Conservation (phyloP, 164 flowering plant genomes). For the Brasenia schreberi region DNA sequence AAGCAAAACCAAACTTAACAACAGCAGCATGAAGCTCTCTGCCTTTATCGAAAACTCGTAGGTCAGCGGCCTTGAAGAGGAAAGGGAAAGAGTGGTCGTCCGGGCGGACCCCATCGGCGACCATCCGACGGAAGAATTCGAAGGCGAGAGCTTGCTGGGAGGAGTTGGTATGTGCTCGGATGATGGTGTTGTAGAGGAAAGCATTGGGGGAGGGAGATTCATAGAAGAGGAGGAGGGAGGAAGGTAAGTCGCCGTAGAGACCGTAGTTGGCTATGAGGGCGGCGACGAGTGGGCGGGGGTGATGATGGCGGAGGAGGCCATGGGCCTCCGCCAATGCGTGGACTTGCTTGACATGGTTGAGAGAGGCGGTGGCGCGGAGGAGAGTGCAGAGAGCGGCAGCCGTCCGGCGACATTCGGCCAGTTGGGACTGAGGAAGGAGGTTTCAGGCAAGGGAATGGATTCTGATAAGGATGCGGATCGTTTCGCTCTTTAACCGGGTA, state of each 20-base stretch:
- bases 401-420: not conserved
- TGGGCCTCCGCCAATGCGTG: constrained; percentile 7
- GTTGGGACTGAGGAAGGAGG: not conserved
- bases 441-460: too few relatives aligned
- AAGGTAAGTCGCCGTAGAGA: constrained; percentile 2
- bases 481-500: too few relatives aligned
- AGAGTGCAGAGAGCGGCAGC: not conserved
- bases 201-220: not conserved
- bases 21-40: constrained; percentile 10
- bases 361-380: constrained; percentile 2
- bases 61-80: constrained; percentile 9
- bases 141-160: not conserved
- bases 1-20: constrained; percentile 4
- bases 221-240: constrained; percentile 8
- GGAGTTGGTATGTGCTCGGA: constrained; percentile 4
- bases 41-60: constrained; percentile 2
- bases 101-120: constrained; percentile 3
- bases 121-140: constrained; percentile 2
- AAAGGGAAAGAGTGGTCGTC: constrained; percentile 13
- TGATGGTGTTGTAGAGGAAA: constrained; percentile 10
- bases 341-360: constrained; percentile 4
- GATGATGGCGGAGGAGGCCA: constrained; percentile 4
- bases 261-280: constrained; percentile 8
- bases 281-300: constrained; percentile 3
- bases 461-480: too few relatives aligned